Base-by-base conservation (phyloP, 2,329 filamentous ascomycete species). In the Claviceps citrina region DNA sequence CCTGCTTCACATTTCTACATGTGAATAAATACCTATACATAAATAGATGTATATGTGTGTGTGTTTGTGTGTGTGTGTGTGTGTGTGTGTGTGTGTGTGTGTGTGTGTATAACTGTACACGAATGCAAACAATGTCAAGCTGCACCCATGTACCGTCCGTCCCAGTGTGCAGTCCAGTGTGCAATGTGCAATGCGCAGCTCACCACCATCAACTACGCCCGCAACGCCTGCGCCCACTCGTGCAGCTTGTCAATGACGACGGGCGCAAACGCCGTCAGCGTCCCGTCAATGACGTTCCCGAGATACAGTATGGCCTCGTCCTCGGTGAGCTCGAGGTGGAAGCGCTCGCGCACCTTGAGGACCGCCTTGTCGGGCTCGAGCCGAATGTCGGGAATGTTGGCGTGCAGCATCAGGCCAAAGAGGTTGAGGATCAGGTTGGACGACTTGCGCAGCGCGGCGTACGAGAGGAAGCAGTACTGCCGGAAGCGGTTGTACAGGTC, bases 351-450 rank as follows among this genome's bases (percentile, higher is more conserved):
- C 5, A 98, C 89, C 63, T 96, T 98, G 51, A 87, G 66, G 13
- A 96, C 89, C 9, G 85, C 87, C 63, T 93, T 93, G 60, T 95
- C 87, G 9, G 85, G 83, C 62, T 94, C 86, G 18, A 93, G 71
- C 43, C 82, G 79, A 53, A 98, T 93, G 51, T 96, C 93, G 0
- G 87, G 91, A 44, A 98, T 94, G 54, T 94, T 94, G 30, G 91
- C 89, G 57, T 96, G 86, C 13, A 93, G 82, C 91, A 98, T 98
- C 43, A 98, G 68, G 52, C 84, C 86, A 59, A 98, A 98, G 33
- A 98, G 60, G 53, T 98, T 98, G 22, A 98, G 70, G 31, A 98
- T 93, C 46, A 98, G 67, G 50, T 89, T 93, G 15, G 81, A 84
- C 2, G 78, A 85, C 57, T 96, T 94, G 43, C 91, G 76, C 32